Evolutionary conservation across 2,329 filamentous ascomycete genomes (phyloP), one percentile per base, ranked within the genome.

Genomic region (Aspergillus persii): DNA sequence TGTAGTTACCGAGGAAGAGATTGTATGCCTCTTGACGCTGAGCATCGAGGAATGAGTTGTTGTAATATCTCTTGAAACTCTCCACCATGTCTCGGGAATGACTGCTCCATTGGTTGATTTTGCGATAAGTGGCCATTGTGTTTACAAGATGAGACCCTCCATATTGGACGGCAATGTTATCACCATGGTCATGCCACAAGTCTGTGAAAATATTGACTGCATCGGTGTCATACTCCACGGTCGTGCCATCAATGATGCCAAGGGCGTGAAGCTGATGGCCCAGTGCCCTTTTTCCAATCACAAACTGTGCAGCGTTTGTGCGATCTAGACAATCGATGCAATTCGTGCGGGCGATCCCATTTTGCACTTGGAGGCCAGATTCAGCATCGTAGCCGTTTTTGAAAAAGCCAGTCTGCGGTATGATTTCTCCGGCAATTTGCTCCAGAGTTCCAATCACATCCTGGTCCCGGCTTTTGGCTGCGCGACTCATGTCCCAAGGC

Each of bases 31-130:
- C 95, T 76, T 99, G 95, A 33, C 95, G 87, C 72, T 99, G 95
- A n/a, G 90, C 93, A 74, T 99, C 95, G 8, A 99, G 84, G 73
- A 99, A 99, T 0, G 94, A 96, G 71, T 99, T 99, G 78, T 98
- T 96, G 76, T 99, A 99, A 75, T 98, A 99, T 30, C 95, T 86
- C 75, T 98, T 99, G 81, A 99, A 97, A 74, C 92, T 96, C 77
- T 99, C 95, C 26, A 99, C 93, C 94, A 99, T 98, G 74, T 99
- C 95, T 66, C 95, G 86, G 2, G 94, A 97, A 74, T 96, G 92
- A 68, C 92, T 96, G 27, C 92, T 96, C 95, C 95, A 99, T 74
- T 98, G 94, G 66, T 98, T 98, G 74, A 97, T 96, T 77, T 98
- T 98, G 58, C 95, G 90, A 74, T 99, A 99, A 4, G 95, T 99